phyloP scores from a whole-genome alignment of 768 basidiomycete species.

The Dioszegia crocea region DNA sequence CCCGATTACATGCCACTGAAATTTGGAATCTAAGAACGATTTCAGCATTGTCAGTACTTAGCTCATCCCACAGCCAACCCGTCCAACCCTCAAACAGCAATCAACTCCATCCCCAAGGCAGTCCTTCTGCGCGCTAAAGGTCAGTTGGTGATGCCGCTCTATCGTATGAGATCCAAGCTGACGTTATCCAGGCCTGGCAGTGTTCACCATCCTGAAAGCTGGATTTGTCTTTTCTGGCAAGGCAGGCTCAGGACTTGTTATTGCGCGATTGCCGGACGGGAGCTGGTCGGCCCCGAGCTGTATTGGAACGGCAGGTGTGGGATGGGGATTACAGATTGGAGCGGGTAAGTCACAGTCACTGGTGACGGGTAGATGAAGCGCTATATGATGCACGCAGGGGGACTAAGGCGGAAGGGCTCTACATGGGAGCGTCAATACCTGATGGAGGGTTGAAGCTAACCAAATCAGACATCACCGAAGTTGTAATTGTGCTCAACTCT shows the following conservation, averaged over 20 bases:
- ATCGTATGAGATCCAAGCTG: background rate
- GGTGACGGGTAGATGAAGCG: too few species aligned
- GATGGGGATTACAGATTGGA: constrained; percentile 67
- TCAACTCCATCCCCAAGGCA: constrained; percentile 89
- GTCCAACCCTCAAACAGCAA: constrained; percentile 75
- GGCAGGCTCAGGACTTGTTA: constrained; percentile 86
- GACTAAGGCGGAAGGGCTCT: too few species aligned
- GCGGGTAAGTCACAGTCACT: constrained; percentile 68
- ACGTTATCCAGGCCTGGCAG: constrained; percentile 66
- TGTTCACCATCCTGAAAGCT: constrained; percentile 84
- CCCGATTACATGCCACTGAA: too few species aligned
- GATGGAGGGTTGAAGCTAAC: constrained; percentile 4
- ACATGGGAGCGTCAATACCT: background rate
- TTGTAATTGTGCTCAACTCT: constrained; percentile 93
- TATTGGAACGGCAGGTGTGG: constrained; percentile 83
- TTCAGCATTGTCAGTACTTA: too few species aligned
- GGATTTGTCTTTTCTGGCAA: constrained; percentile 95
- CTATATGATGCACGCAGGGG: too few species aligned
- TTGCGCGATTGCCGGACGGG: constrained; percentile 86
- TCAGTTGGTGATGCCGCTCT: constrained; percentile 41
- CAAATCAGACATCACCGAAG: constrained; percentile 56
- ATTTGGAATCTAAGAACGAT: too few species aligned
- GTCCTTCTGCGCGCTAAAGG: constrained; percentile 86
- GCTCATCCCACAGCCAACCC: constrained; percentile 65
- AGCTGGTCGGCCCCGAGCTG: constrained; percentile 96